A percentile compares a stretch with the other conserved stretches of the same genome.
Conservation (phyloP, 225 moss, liverwort and hornwort species). For the Anthoceros angustus region DNA sequence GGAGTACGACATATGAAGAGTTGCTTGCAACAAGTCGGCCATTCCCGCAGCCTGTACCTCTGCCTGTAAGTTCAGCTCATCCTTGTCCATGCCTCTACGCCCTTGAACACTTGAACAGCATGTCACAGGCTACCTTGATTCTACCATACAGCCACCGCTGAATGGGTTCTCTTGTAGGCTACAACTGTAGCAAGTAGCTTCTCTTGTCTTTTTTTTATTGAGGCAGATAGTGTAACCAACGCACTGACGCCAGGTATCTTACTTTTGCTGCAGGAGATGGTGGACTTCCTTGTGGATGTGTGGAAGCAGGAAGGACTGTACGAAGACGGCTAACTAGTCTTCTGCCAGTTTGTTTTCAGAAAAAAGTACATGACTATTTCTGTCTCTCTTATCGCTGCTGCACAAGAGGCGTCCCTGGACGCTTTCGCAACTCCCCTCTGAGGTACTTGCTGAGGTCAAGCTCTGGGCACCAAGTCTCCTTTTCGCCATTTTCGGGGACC, state of each 20-base stretch:
- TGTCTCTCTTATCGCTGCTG: background rate
- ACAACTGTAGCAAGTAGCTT: too few species aligned
- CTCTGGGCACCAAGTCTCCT: too few species aligned
- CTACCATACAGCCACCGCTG: too few species aligned
- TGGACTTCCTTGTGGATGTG: slow-evolving; percentile 88
- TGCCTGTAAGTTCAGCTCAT: slow-evolving; percentile 16
- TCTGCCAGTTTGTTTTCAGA: background rate
- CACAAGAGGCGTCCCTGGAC: too few species aligned
- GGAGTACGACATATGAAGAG: slow-evolving; percentile 44
- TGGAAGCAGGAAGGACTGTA: slow-evolving; percentile 96
- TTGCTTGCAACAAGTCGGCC: slow-evolving; percentile 41
- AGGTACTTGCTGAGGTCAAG: too few species aligned
- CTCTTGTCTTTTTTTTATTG: too few species aligned
- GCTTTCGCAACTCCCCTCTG: too few species aligned
- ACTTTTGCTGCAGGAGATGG: slow-evolving; percentile 63
- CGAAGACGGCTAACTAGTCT: slow-evolving; percentile 19
- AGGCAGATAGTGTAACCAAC: background rate
- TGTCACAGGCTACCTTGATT: too few species aligned
- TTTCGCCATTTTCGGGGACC: too few species aligned
- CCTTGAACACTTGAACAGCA: too few species aligned
- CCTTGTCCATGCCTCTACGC: background rate
- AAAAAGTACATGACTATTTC: background rate
- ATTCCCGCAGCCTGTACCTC: slow-evolving; percentile 37
- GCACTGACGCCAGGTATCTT: background rate
- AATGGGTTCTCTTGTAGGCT: too few species aligned